Percentiles rank a stretch among this genome's conserved stretches.
Evolutionary conservation across 176 grass and related monocot genomes (phyloP).

Genomic region (Avena atlantica): DNA sequence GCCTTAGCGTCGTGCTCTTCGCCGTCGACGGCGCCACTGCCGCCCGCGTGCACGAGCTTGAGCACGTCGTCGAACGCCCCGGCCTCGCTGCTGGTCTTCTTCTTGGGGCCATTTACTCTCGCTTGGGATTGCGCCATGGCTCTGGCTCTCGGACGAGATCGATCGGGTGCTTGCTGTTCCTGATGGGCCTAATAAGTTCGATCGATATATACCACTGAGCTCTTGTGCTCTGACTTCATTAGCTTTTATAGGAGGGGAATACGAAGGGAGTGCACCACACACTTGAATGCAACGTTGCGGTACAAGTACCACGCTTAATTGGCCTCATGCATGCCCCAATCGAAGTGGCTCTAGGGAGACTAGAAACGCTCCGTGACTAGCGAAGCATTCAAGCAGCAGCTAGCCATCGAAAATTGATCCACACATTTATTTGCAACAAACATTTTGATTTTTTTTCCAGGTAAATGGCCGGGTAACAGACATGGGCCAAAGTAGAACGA

Average conservation of each 20-base stretch:
- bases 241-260: background rate
- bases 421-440: too few species aligned
- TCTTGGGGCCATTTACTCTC: slow-evolving; percentile 1
- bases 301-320: background rate
- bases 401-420: too few species aligned
- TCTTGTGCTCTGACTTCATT: background rate
- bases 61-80: slow-evolving; percentile 43
- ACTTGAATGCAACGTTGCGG: background rate
- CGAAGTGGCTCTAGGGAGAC: too few species aligned
- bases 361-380: too few species aligned
- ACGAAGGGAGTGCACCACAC: background rate
- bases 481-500: too few species aligned
- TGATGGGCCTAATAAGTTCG: too few species aligned
- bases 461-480: too few species aligned
- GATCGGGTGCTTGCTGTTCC: too few species aligned
- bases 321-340: too few species aligned
- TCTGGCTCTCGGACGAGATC: background rate
- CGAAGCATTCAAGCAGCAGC: too few species aligned
- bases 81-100: slow-evolving; percentile 31
- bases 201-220: too few species aligned
- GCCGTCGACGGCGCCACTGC: slow-evolving; percentile 40
- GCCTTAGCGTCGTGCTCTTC: background rate
- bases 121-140: slow-evolving; percentile 33
- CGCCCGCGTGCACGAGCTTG: slow-evolving; percentile 17
- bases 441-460: too few species aligned